phyloP scores from a whole-genome alignment of 768 basidiomycete species.

The Suillus decipiens region DNA sequence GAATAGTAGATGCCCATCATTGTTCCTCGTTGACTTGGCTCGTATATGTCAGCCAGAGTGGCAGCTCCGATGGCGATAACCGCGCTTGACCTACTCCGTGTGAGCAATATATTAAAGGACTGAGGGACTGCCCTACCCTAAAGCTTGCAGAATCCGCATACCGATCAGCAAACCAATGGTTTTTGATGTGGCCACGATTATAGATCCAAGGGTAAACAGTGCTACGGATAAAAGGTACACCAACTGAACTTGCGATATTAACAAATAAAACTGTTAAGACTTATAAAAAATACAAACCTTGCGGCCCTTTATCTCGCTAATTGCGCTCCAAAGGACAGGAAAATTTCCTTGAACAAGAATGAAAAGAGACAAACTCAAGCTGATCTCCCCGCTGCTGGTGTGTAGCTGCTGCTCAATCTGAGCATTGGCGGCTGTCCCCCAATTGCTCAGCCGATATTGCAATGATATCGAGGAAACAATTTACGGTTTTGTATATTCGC shows the following conservation, averaged over 20 bases:
- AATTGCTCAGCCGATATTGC: background rate
- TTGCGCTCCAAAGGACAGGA: constrained; percentile 68
- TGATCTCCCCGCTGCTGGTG: constrained; percentile 62
- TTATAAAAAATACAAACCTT: constrained; percentile 44
- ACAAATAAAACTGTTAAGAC: background rate
- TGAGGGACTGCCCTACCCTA: constrained; percentile 43
- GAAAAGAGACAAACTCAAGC: constrained; percentile 69
- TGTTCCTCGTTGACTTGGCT: constrained; percentile 74
- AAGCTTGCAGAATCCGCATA: constrained; percentile 66
- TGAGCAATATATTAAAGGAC: background rate
- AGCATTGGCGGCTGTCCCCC: constrained; percentile 59
- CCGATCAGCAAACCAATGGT: constrained; percentile 61
- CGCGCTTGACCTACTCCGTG: constrained; percentile 53
- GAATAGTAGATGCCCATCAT: constrained; percentile 86
- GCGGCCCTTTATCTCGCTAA: constrained; percentile 77
- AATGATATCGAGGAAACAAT: background rate
- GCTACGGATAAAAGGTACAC: constrained; percentile 58
- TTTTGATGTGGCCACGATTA: constrained; percentile 58
- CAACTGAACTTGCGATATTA: constrained; percentile 32
- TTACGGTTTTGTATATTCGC: constrained; percentile 31
- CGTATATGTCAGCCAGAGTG: constrained; percentile 79
- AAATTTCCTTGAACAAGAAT: constrained; percentile 68
- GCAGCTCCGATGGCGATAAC: constrained; percentile 76
- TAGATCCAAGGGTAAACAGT: constrained; percentile 56
- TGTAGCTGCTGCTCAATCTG: constrained; percentile 62